Evolutionary conservation across 306 rosid genomes (phyloP), one percentile per base, ranked within the genome.

Genomic region (Vachellia pachyceras): DNA sequence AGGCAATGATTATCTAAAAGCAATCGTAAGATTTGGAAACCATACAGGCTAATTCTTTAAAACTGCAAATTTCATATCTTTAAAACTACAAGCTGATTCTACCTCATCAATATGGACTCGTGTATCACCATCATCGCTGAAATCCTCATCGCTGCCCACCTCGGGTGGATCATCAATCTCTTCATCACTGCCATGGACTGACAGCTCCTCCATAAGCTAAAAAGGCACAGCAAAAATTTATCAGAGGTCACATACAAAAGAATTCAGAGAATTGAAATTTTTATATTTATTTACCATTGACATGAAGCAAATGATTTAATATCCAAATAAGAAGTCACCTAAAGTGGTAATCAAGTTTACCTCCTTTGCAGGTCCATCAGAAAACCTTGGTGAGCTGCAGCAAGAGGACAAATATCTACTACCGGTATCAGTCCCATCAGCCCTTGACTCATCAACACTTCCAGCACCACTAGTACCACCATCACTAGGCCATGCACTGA

Each of bases 131-230:
- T 88, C 94, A 80, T 95, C 97, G 74, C 94, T 93, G 23, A 86
- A 63, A 83, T 95, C 99, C 45, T 95, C 99, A 47, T 95, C 99
- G 49, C 97, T 95, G 57, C 92, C 95, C 14, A 52, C 83, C 68
- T 95, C 94, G 3, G 77, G 90, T 45, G 89, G 94, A 73, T 95
- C 97, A 50, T 93, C 99, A 66, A 83, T 85, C 86, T 95, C 99
- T 84, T 95, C 99, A 80, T 95, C 99, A 29, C 99, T 95, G 18
- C 99, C 99, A 80, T 91, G 82, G 67, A 95, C 98, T 12, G 97
- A 95, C 79, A 80, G 83, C 66, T 95, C 95, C 75, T 90, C 97
- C 90, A 87, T 95, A 66, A 91, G 92, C 99, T 93, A 70, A 83
- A 82, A 39, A 35, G 1, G 20, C 6, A 17, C 39, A 18, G 17